Evolutionary conservation across 2,329 filamentous ascomycete genomes (phyloP).

Genomic region (Aspergillus sp.): DNA sequence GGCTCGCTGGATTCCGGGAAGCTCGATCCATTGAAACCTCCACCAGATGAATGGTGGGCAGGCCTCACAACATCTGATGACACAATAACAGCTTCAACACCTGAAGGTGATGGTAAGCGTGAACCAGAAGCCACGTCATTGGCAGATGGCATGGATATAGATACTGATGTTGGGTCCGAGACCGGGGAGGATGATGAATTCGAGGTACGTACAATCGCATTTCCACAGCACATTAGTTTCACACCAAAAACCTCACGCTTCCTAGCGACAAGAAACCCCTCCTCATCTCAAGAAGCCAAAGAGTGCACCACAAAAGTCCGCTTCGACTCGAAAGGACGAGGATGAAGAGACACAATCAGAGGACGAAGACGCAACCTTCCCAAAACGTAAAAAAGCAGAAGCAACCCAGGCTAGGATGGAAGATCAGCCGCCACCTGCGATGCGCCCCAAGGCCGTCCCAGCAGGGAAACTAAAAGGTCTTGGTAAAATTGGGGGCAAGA

Average conservation of each 20-base stretch:
- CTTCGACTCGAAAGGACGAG: constrained; percentile 2
- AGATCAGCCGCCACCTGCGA: background rate
- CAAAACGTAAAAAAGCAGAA: background rate
- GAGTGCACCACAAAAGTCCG: background rate
- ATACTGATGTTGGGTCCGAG: constrained; percentile 24
- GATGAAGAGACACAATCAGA: constrained; percentile 15
- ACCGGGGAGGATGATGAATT: constrained; percentile 39
- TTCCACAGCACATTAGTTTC: background rate
- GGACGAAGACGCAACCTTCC: constrained; percentile 2
- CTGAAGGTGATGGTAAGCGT: constrained; percentile 3
- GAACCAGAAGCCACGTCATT: background rate
- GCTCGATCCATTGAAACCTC: constrained; percentile 16
- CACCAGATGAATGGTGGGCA: constrained; percentile 37
- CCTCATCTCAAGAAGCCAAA: constrained; percentile 26
- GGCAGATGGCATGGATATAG: constrained; percentile 10
- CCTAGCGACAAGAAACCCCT: constrained; percentile 38
- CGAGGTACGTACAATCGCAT: constrained; percentile 29
- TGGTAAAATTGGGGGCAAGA: constrained; percentile 25
- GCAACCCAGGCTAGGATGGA: background rate
- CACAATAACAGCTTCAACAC: background rate
- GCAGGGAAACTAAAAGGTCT: constrained; percentile 16
- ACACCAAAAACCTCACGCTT: constrained; percentile 6
- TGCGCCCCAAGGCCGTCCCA: constrained; percentile 3
- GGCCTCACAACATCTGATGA: constrained; percentile 17
- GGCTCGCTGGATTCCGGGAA: background rate